These are phyloP conservation scores for Blastobotrys terrestris DNA, from an alignment of 805 yeast genomes.

Conservation along the genomic window DNA sequence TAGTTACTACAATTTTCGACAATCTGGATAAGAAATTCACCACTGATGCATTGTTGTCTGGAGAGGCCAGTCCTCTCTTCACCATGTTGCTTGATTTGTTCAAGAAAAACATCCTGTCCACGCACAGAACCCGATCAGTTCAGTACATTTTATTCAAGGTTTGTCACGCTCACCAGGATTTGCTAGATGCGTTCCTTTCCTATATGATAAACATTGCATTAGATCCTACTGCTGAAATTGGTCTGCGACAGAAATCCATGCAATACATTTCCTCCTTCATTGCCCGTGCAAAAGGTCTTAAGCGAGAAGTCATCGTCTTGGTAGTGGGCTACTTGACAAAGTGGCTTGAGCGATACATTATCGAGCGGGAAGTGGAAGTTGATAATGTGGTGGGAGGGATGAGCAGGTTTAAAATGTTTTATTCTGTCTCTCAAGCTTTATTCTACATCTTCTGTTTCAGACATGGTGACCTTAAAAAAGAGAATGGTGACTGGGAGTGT, in stretches of 20 bases:
- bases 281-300: conserved; percentile 73
- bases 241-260: conserved; percentile 78
- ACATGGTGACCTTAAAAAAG: conserved; percentile 50
- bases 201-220: conserved; percentile 78
- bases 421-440: conserved; percentile 85
- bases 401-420: conserved; percentile 85
- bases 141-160: conserved; percentile 79
- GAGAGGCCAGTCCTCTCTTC: conserved; percentile 62
- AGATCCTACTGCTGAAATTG: conserved; percentile 58
- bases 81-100: conserved; percentile 71
- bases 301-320: conserved; percentile 67
- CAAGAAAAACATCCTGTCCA: conserved; percentile 77
- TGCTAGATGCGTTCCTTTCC: conserved; percentile 79
- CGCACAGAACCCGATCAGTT: conserved; percentile 83
- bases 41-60: conserved; percentile 46
- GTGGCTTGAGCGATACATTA: conserved; percentile 77
- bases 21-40: conserved; percentile 46
- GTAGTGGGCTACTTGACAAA: conserved; percentile 76
- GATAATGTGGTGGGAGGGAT: conserved; percentile 60
- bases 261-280: conserved; percentile 88
- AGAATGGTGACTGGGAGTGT: conserved; percentile 56
- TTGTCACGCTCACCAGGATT: conserved; percentile 74
- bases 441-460: conserved; percentile 90
- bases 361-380: conserved; percentile 81
- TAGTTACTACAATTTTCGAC: conserved; percentile 52